These are phyloP conservation scores for Paramecium sonneborni DNA, from an alignment of 73 alveolate genomes.

Conservation along the genomic window DNA sequence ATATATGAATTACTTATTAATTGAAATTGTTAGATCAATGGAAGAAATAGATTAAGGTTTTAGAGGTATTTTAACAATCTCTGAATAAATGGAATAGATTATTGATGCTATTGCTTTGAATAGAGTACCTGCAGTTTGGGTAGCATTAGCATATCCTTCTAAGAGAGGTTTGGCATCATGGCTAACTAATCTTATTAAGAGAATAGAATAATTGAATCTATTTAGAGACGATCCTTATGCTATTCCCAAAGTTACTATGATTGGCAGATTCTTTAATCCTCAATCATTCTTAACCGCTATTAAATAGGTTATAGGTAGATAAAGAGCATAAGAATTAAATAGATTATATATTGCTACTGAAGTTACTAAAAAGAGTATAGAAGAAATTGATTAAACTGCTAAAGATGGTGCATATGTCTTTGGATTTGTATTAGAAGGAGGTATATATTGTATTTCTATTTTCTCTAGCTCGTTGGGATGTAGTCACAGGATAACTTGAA, in stretches of 20 bases:
- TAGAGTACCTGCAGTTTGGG: conserved; percentile 97
- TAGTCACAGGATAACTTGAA: conserved; percentile 92
- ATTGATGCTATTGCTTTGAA: conserved; percentile 92
- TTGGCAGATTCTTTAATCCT: conserved; percentile 99
- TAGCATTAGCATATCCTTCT: conserved; percentile 95
- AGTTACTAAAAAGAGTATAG: conserved; percentile 93
- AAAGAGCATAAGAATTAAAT: conserved; percentile 94
- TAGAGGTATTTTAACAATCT: conserved; percentile 96
- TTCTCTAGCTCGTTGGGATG: conserved; percentile 98
- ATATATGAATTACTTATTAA: conserved; percentile 90
- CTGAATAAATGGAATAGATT: conserved; percentile 95
- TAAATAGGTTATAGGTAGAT: conserved; percentile 97
- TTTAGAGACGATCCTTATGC: conserved; percentile 95
- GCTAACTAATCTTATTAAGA: conserved; percentile 92
- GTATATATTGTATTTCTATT: conserved; percentile 67
- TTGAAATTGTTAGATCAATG: conserved; percentile 86
- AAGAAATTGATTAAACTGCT: conserved; percentile 90
- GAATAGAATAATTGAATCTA: conserved; percentile 93
- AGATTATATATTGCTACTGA: conserved; percentile 97
- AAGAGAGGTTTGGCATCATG: conserved; percentile 98
- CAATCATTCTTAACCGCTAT: conserved; percentile 99
- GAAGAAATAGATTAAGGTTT: conserved; percentile 92
- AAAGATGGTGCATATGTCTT: conserved; percentile 96
- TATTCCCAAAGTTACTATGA: conserved; percentile 93
- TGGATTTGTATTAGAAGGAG: conserved; percentile 97